phyloP scores from a whole-genome alignment of 352 stramenopile genomes.

The Pythium scleroteichum region DNA sequence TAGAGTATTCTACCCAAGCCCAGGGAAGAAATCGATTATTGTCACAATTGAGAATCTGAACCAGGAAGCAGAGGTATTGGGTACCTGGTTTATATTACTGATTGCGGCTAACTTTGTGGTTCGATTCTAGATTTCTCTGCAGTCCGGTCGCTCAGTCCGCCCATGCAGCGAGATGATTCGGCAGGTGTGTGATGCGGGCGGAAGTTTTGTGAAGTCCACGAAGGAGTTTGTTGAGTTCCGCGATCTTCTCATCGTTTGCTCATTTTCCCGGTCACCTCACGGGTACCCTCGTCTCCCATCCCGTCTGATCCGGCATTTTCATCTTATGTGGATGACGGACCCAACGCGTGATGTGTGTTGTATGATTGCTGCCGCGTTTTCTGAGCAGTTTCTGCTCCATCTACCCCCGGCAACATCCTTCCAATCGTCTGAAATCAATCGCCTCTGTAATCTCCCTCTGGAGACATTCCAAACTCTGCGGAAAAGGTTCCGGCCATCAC shows the following conservation, averaged over 20 bases:
- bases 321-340: slow-evolving; percentile 52
- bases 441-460: slow-evolving; percentile 43
- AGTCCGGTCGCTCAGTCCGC: slow-evolving; percentile 1
- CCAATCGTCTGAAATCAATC: slow-evolving; percentile 10
- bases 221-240: slow-evolving; percentile 65
- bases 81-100: background rate
- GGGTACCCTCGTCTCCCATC: slow-evolving; percentile 40
- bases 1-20: slow-evolving; percentile 51
- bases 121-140: background rate
- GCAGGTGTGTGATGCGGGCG: slow-evolving; percentile 57
- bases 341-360: slow-evolving; percentile 40
- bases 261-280: slow-evolving; percentile 49
- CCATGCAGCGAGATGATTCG: slow-evolving; percentile 58
- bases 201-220: slow-evolving; percentile 48
- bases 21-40: slow-evolving; percentile 46
- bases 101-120: no score
- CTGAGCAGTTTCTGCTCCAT: slow-evolving; percentile 34
- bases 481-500: slow-evolving; percentile 33
- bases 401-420: slow-evolving; percentile 26
- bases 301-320: slow-evolving; percentile 66
- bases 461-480: slow-evolving; percentile 37
- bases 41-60: slow-evolving; percentile 64
- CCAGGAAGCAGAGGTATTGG: slow-evolving; percentile 44
- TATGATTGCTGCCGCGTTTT: slow-evolving; percentile 45
- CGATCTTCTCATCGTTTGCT: slow-evolving; percentile 45